These are phyloP conservation scores for Thalia dealbata DNA, from an alignment of 176 grass and related monocot species.

Conservation along the genomic window DNA sequence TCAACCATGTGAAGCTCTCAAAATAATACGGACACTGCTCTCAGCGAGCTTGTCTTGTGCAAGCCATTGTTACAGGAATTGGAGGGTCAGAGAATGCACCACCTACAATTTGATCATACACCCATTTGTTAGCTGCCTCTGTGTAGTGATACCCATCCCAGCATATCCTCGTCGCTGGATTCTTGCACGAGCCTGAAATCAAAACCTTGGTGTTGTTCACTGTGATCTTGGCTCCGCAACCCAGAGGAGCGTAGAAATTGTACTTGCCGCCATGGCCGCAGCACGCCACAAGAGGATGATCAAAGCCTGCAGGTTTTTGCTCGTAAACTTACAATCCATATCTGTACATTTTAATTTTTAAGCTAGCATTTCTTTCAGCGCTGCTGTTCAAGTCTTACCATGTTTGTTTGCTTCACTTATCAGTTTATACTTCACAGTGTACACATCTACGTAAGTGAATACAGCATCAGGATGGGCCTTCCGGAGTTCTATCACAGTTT, in stretches of 20 bases:
- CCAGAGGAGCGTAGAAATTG: slow-evolving; percentile 44
- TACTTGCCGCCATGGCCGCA: slow-evolving; percentile 75
- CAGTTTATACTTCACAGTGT: slow-evolving; percentile 66
- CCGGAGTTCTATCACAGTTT: slow-evolving; percentile 55
- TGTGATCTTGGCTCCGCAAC: slow-evolving; percentile 43
- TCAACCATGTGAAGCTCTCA: neutral
- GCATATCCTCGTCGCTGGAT: slow-evolving; percentile 24
- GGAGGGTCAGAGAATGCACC: slow-evolving; percentile 10
- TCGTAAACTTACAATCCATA: neutral
- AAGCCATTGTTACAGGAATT: neutral
- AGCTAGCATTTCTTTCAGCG: neutral
- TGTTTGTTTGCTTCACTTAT: slow-evolving; percentile 52
- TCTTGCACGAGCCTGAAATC: slow-evolving; percentile 45
- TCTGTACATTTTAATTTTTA: neutral
- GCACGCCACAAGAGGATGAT: slow-evolving; percentile 37
- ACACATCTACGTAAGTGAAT: slow-evolving; percentile 87
- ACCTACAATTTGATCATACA: slow-evolving; percentile 6
- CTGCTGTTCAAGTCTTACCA: slow-evolving; percentile 23
- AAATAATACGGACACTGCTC: neutral
- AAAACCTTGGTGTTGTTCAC: slow-evolving; percentile 61
- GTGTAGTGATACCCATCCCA: slow-evolving; percentile 14
- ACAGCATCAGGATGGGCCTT: slow-evolving; percentile 33
- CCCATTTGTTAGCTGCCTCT: slow-evolving; percentile 5
- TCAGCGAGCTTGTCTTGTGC: neutral
- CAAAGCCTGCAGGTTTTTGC: slow-evolving; percentile 44